phyloP scores from a whole-genome alignment of 306 rosid species.

The Ziziphus jujuba region DNA sequence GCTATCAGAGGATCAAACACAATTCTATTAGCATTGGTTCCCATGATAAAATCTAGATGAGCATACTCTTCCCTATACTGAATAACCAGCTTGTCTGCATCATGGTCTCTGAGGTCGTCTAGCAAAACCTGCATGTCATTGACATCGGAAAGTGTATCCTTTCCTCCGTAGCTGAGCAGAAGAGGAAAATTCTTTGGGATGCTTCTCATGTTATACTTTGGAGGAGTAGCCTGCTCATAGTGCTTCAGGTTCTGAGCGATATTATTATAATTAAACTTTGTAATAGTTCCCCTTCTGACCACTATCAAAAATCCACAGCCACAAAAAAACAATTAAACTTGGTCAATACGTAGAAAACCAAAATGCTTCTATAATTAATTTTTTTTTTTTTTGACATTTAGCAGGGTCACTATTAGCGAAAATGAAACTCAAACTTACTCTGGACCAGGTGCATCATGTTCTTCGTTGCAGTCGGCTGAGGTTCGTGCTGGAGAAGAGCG shows the following conservation, averaged over 20 bases:
- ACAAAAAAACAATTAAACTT: neutral
- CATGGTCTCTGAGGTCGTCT: slow-evolving; percentile 45
- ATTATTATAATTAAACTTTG: slow-evolving; percentile 53
- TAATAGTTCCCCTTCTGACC: slow-evolving; percentile 50
- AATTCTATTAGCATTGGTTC: slow-evolving; percentile 50
- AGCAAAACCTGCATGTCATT: slow-evolving; percentile 49
- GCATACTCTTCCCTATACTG: slow-evolving; percentile 61
- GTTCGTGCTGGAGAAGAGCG: slow-evolving; percentile 42
- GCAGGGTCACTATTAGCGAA: too few species aligned
- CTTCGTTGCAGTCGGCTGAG: slow-evolving; percentile 67
- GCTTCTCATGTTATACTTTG: slow-evolving; percentile 48
- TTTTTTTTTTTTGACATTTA: too few species aligned
- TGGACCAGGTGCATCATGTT: slow-evolving; percentile 67
- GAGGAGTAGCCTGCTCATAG: slow-evolving; percentile 57
- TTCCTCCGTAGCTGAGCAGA: slow-evolving; percentile 62
- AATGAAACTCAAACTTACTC: slow-evolving; percentile 36
- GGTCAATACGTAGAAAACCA: too few species aligned
- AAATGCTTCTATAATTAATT: neutral
- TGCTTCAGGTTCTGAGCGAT: slow-evolving; percentile 32
- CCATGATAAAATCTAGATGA: slow-evolving; percentile 67
- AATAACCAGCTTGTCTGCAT: slow-evolving; percentile 53
- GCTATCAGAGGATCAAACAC: slow-evolving; percentile 56
- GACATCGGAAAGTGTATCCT: slow-evolving; percentile 55
- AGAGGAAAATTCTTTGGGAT: slow-evolving; percentile 63
- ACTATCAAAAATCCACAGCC: slow-evolving; percentile 32